Evolutionary conservation across 345 rosid genomes (phyloP), one percentile per base, ranked within the genome.

Genomic region (Lagerstroemia speciosa): DNA sequence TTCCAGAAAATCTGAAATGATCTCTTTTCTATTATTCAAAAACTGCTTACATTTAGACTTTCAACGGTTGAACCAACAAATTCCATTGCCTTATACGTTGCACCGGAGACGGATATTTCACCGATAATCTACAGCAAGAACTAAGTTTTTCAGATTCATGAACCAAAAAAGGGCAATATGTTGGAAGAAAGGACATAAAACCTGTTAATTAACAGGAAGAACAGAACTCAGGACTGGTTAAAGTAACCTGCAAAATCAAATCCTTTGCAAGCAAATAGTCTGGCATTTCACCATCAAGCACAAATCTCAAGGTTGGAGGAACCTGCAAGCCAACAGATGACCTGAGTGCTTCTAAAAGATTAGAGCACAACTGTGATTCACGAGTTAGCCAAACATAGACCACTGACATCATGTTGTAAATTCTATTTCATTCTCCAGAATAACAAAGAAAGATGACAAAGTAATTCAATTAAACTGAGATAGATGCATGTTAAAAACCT

Each of bases 211-310:
- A 1, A 12, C 16, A 17, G n/a, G 29, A 45, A 68, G 26, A 72
- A 62, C 32, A 61, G 64, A 66, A 19, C 30, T 33, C 70, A 72
- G 68, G 50, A 37, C 48, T 48, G 9, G 64, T 30, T 30, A 33
- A 71, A 76, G 88, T 87, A 78, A 91, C 99, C 76, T 94, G 99
- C 80, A 94, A 79, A 78, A 94, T 94, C 84, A 94, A 85, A 87
- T 91, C 99, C 85, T 94, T 94, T 1, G 98, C 98, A 68, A 89
- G 89, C 68, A 94, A 78, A 82, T 85, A 91, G 69, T 77, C 79
- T 65, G 99, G 93, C 98, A 94, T 89, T 87, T 94, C 96, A 75
- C 98, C 99, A 78, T 94, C 99, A 91, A 94, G 70, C 43, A 91
- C 85, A 83, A 94, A 91, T 80, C 96, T 89, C 78, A 94, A 68